These are phyloP conservation scores for Pleomassaria siparia DNA, from an alignment of 2,329 filamentous ascomycete species.

Conservation along the genomic window DNA sequence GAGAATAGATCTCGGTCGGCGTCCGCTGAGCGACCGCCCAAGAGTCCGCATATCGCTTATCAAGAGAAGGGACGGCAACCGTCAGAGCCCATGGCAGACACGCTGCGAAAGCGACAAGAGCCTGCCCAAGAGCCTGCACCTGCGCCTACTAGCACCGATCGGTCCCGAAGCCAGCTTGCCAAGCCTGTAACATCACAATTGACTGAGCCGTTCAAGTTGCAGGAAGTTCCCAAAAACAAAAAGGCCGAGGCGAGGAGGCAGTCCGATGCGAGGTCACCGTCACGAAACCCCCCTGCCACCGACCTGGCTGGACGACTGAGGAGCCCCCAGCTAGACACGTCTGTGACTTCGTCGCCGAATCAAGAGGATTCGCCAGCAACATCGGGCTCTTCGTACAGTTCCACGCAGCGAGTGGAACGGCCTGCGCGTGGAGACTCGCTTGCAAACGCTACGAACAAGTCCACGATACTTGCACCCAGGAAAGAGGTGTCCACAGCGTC, in stretches of 20 bases:
- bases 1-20: constrained; percentile 48
- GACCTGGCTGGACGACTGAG: constrained; percentile 40
- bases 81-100: constrained; percentile 62
- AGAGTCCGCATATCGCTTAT: constrained; percentile 87
- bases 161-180: constrained; percentile 44
- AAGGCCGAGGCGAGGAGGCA: constrained; percentile 52
- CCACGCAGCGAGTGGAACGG: constrained; percentile 44
- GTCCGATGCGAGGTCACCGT: constrained; percentile 46
- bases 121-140: constrained; percentile 30
- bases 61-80: constrained; percentile 76
- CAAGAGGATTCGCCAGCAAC: constrained; percentile 38
- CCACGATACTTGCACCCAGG: constrained; percentile 50
- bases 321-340: constrained; percentile 34
- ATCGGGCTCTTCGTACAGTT: constrained; percentile 41
- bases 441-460: constrained; percentile 44
- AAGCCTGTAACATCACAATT: constrained; percentile 36
- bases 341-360: constrained; percentile 40
- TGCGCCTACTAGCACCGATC: constrained; percentile 50
- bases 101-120: constrained; percentile 52
- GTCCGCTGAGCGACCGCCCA: constrained; percentile 47
- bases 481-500: constrained; percentile 60
- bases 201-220: constrained; percentile 65
- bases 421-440: constrained; percentile 65
- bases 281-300: constrained; percentile 45
- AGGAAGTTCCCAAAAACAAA: constrained; percentile 74